A percentile compares a stretch with the other conserved stretches of the same genome.
phyloP scores from a whole-genome alignment of 2,329 filamentous ascomycete species.

The Penicillium palitans region DNA sequence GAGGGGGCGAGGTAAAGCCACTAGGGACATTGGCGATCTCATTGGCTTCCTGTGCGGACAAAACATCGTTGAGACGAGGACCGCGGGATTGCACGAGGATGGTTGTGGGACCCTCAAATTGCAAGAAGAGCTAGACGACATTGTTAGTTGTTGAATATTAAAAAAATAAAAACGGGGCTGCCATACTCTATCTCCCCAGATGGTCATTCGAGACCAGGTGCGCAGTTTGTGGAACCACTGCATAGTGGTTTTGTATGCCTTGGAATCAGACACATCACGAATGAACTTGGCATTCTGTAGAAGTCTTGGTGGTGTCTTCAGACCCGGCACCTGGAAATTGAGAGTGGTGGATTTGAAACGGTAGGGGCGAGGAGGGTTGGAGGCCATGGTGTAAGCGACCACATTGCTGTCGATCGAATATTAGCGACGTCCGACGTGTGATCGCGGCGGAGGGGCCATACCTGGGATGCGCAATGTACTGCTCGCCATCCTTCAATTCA shows the following conservation, averaged over 20 bases:
- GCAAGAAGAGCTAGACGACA: conserved; percentile 70
- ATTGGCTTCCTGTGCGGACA: conserved; percentile 77
- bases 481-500: conserved; percentile 75
- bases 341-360: conserved; percentile 76
- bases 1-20: conserved; percentile 64
- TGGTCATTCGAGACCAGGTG: conserved; percentile 74
- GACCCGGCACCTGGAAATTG: conserved; percentile 72
- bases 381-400: conserved; percentile 80
- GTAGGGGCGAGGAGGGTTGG: conserved; percentile 75
- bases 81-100: conserved; percentile 88
- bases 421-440: conserved; percentile 9
- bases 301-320: conserved; percentile 59
- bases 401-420: conserved; percentile 63
- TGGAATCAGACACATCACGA: conserved; percentile 67
- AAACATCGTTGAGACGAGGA: conserved; percentile 71
- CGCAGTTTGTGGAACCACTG: conserved; percentile 67
- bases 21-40: conserved; percentile 84
- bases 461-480: conserved; percentile 85
- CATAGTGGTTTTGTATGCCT: conserved; percentile 69
- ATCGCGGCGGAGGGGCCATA: conserved; percentile 27
- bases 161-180: neutral
- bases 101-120: conserved; percentile 82
- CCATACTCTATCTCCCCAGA: conserved; percentile 83
- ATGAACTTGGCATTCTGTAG: conserved; percentile 73
- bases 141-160: conserved; percentile 2